These are phyloP conservation scores for Lasiodiplodia sp. DNA, from an alignment of 2,329 filamentous ascomycete species.

Conservation along the genomic window DNA sequence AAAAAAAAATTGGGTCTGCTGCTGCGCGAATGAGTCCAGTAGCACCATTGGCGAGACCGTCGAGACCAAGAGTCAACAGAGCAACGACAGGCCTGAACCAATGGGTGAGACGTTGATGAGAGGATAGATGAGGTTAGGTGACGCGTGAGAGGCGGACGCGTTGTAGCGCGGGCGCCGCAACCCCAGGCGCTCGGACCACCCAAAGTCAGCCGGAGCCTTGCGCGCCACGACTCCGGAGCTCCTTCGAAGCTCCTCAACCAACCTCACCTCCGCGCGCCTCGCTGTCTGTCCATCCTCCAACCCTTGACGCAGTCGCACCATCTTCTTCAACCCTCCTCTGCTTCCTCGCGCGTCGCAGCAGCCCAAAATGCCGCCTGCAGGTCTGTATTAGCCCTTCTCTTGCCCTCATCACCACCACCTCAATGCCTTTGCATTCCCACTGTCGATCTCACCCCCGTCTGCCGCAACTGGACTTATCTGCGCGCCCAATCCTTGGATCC, in stretches of 20 bases:
- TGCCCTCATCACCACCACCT: not conserved
- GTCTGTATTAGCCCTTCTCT: conserved; percentile 20
- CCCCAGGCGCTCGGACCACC: not conserved
- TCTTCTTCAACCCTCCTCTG: not conserved
- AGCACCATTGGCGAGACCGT: too few relatives aligned
- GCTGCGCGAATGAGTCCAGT: too few relatives aligned
- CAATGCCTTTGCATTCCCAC: not conserved
- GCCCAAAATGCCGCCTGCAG: conserved; percentile 22
- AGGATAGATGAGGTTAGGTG: too few relatives aligned
- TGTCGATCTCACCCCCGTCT: not conserved
- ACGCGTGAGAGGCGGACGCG: not conserved
- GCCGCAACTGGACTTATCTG: not conserved
- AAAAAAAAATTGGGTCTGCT: too few relatives aligned
- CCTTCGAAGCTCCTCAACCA: not conserved
- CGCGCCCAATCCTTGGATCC: not conserved
- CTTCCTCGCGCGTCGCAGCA: not conserved
- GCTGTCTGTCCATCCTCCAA: not conserved
- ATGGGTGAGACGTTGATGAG: too few relatives aligned
- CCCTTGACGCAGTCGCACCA: not conserved
- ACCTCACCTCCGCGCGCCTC: conserved; percentile 1
- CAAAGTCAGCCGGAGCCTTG: not conserved
- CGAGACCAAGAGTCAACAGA: too few relatives aligned
- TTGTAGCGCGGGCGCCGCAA: not conserved
- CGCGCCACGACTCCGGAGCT: conserved; percentile 2
- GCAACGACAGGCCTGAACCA: too few relatives aligned